Conservation (phyloP, 1,284 basidiomycete genomes). For the Violaceomyces palustris region DNA sequence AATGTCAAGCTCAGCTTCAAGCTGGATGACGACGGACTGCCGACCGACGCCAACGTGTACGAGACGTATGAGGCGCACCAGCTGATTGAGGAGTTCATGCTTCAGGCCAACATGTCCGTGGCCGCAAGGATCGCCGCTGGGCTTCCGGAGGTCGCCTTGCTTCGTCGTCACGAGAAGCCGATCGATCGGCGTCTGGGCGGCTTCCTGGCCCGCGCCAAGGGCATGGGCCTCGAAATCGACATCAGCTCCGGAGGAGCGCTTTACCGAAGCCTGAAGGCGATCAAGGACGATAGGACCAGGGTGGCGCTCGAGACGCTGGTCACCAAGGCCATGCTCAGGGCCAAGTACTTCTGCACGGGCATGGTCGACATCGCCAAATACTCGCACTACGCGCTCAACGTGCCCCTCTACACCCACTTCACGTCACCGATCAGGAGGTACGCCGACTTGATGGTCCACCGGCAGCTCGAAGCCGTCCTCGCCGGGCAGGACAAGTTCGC, state of each 20-base stretch:
- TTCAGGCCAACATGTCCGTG: constrained; percentile 81
- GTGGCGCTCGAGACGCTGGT: constrained; percentile 74
- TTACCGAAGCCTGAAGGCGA: constrained; percentile 72
- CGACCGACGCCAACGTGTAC: constrained; percentile 70
- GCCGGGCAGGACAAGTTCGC: constrained; percentile 76
- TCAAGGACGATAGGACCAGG: constrained; percentile 61
- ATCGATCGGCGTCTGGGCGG: constrained; percentile 63
- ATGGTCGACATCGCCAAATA: constrained; percentile 99
- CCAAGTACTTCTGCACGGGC: constrained; percentile 97
- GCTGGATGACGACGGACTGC: constrained; percentile 76
- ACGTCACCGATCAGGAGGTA: constrained; percentile 62
- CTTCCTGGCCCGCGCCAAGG: constrained; percentile 57
- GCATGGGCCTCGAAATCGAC: constrained; percentile 75
- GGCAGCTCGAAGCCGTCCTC: constrained; percentile 83
- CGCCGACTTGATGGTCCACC: constrained; percentile 91
- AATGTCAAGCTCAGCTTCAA: constrained; percentile 71
- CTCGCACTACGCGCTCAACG: constrained; percentile 81
- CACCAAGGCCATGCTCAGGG: constrained; percentile 81
- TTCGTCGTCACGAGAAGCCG: constrained; percentile 87
- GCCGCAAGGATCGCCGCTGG: constrained; percentile 89
- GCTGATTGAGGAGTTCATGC: constrained; percentile 94
- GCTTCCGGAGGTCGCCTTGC: constrained; percentile 87
- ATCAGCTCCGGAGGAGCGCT: constrained; percentile 72
- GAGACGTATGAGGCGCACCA: constrained; percentile 68
- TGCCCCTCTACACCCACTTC: constrained; percentile 94